Percentiles rank a stretch among this genome's conserved stretches.
Conservation (phyloP, 768 basidiomycete genomes). For the Trametes cubensis region DNA sequence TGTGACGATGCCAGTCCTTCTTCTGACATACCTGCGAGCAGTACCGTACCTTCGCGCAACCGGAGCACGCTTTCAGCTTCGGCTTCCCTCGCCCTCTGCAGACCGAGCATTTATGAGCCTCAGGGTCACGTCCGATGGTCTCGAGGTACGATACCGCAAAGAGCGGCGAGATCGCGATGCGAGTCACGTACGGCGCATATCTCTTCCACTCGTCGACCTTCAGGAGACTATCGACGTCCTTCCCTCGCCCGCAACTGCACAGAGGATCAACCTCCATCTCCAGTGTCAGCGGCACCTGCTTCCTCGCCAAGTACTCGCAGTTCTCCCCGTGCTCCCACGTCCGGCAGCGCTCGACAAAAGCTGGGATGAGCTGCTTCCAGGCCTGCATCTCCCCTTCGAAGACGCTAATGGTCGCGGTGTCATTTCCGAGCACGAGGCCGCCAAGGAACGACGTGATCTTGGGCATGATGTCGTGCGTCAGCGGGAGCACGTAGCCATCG, state of each 20-base stretch:
- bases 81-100: slow-evolving; percentile 38
- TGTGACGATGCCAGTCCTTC: slow-evolving; percentile 51
- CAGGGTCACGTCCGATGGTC: slow-evolving; percentile 31
- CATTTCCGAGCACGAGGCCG: slow-evolving; percentile 18
- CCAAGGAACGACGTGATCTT: slow-evolving; percentile 35
- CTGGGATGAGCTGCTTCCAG: slow-evolving; percentile 57
- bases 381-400: slow-evolving; percentile 40
- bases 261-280: slow-evolving; percentile 44
- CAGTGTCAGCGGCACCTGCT: slow-evolving; percentile 41
- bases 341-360: slow-evolving; percentile 56
- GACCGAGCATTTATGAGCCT: slow-evolving; percentile 31
- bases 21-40: slow-evolving; percentile 51
- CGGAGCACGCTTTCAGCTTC: slow-evolving; percentile 38
- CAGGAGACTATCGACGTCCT: slow-evolving; percentile 44
- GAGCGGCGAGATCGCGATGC: slow-evolving; percentile 54
- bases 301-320: slow-evolving; percentile 49
- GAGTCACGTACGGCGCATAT: slow-evolving; percentile 48
- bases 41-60: slow-evolving; percentile 45
- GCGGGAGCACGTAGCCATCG: slow-evolving; percentile 52
- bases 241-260: slow-evolving; percentile 57
- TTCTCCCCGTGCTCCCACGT: slow-evolving; percentile 49
- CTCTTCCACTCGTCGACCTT: slow-evolving; percentile 39
- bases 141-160: slow-evolving; percentile 56
- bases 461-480: slow-evolving; percentile 30
- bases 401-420: slow-evolving; percentile 10